These are phyloP conservation scores for Calycina marina DNA, from an alignment of 2,329 filamentous ascomycete species.

Conservation along the genomic window DNA sequence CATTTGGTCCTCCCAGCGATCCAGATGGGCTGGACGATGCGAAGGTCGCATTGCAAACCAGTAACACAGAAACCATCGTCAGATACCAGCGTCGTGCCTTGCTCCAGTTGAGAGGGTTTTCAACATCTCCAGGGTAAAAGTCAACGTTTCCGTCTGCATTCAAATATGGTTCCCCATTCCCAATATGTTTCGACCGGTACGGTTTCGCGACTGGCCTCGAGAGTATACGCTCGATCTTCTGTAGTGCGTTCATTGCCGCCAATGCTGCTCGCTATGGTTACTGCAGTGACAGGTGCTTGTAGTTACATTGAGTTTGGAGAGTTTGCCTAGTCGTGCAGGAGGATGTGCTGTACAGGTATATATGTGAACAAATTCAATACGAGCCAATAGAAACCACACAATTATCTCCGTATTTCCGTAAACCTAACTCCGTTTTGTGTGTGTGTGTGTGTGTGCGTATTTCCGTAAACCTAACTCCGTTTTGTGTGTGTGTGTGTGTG, in stretches of 20 bases:
- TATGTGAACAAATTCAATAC: too few species aligned
- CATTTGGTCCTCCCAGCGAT: conserved; percentile 21
- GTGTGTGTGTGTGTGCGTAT: too few species aligned
- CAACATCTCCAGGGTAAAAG: conserved; percentile 29
- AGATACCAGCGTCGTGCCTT: conserved; percentile 25
- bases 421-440: too few species aligned
- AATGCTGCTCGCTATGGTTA: too few species aligned
- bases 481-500: too few species aligned
- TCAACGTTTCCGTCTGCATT: conserved; percentile 20
- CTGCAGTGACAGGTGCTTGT: too few species aligned
- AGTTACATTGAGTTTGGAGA: too few species aligned
- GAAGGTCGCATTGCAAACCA: conserved; percentile 28
- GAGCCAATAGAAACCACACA: too few species aligned
- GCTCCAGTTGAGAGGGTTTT: conserved; percentile 28
- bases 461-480: too few species aligned
- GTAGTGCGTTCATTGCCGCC: background rate
- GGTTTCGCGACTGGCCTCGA: conserved; percentile 18
- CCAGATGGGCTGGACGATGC: conserved; percentile 29
- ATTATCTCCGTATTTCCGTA: too few species aligned
- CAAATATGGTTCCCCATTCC: conserved; percentile 6
- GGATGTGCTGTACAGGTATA: too few species aligned
- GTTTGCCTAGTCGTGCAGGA: too few species aligned
- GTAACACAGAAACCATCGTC: conserved; percentile 24
- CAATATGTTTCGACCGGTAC: conserved; percentile 13
- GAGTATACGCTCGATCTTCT: conserved; percentile 13